phyloP scores from a whole-genome alignment of 2,329 filamentous ascomycete genomes.

The Penicillium sclerotiorum region DNA sequence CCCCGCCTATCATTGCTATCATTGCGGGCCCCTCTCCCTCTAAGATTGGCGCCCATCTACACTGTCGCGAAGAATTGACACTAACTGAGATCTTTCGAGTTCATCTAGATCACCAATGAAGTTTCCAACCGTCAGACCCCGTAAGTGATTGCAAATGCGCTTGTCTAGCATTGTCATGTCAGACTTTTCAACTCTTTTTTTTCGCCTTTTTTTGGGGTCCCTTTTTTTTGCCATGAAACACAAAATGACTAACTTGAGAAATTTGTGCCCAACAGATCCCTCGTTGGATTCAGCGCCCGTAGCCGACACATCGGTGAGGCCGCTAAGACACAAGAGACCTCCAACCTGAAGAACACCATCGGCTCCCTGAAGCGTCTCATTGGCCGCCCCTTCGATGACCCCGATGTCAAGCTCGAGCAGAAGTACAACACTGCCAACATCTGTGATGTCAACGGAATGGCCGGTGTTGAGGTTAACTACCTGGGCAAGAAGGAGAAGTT shows the following conservation, averaged over 20 bases:
- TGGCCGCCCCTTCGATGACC: conserved; percentile 82
- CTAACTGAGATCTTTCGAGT: conserved; percentile 13
- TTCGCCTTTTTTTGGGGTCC: not conserved
- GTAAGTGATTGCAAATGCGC: conserved; percentile 63
- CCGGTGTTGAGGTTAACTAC: conserved; percentile 91
- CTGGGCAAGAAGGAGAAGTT: conserved; percentile 94
- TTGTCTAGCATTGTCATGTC: conserved; percentile 17
- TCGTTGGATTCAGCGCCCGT: conserved; percentile 95
- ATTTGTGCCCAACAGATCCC: conserved; percentile 60
- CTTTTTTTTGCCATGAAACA: no score
- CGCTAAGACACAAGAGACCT: conserved; percentile 98
- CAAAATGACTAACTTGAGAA: conserved; percentile 20
- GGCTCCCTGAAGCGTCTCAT: conserved; percentile 87
- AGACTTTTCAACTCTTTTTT: conserved; percentile 6
- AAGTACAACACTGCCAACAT: conserved; percentile 84
- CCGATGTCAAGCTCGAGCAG: conserved; percentile 91
- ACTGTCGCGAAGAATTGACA: conserved; percentile 5
- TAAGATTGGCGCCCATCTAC: not conserved
- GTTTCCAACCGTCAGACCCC: conserved; percentile 97
- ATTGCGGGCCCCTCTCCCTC: conserved; percentile 7
- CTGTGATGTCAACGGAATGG: conserved; percentile 88
- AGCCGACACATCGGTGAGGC: conserved; percentile 90
- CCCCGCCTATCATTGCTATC: conserved; percentile 23
- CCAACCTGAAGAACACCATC: conserved; percentile 99
- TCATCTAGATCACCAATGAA: conserved; percentile 87